Conservation (phyloP, 768 basidiomycete species). For the Naganishia vaughanmartiniae region DNA sequence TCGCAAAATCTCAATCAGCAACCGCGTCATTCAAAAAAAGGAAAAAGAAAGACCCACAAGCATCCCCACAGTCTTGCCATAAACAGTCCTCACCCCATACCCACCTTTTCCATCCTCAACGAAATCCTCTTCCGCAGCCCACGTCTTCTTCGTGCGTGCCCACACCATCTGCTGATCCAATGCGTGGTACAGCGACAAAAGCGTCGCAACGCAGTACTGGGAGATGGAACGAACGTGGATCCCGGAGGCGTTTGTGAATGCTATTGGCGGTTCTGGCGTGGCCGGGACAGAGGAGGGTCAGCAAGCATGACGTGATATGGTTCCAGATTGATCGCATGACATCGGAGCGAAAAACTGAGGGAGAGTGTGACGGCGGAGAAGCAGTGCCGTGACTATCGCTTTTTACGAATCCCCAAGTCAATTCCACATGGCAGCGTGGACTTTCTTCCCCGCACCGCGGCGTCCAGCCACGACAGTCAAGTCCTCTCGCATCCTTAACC, state of each 20-base stretch:
- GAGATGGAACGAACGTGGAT: constrained; percentile 49
- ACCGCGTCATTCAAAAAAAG: neutral
- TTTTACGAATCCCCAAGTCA: no score
- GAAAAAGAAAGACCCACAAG: constrained; percentile 37
- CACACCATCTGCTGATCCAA: constrained; percentile 38
- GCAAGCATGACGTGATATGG: neutral
- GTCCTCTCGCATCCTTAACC: no score
- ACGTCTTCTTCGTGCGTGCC: constrained; percentile 35
- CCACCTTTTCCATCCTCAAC: constrained; percentile 14
- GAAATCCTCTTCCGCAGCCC: constrained; percentile 37
- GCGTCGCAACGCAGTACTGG: constrained; percentile 39
- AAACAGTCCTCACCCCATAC: constrained; percentile 39
- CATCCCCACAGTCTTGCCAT: constrained; percentile 50
- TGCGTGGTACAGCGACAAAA: constrained; percentile 40
- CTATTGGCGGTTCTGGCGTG: constrained; percentile 30
- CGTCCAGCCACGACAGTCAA: no score
- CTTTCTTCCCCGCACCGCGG: no score
- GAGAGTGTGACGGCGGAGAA: no score
- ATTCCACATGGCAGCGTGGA: no score
- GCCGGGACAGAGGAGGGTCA: neutral
- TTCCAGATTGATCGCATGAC: neutral
- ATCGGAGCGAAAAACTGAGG: neutral
- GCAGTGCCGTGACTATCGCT: no score
- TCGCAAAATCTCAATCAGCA: neutral
- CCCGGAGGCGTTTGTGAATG: constrained; percentile 44